Conservation (phyloP, 441 rosid genomes). For the Pelargonium citronellum region DNA sequence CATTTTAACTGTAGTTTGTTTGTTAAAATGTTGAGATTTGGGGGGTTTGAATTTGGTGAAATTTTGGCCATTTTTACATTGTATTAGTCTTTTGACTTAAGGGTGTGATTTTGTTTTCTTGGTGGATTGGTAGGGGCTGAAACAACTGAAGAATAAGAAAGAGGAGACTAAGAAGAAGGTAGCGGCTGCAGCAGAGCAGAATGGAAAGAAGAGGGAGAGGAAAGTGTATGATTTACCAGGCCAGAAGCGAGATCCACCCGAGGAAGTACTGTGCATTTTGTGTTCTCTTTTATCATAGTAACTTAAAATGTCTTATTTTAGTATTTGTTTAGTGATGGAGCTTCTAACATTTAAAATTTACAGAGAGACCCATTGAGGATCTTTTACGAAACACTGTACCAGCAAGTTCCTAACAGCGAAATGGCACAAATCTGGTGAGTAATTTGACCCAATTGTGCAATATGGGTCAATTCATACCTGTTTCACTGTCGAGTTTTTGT, state of each 20-base stretch:
- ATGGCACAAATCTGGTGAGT: slow-evolving; percentile 94
- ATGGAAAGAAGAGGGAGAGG: slow-evolving; percentile 58
- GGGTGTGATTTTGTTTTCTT: slow-evolving; percentile 4
- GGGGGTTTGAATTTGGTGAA: slow-evolving; percentile 1
- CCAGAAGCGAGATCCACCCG: slow-evolving; percentile 78
- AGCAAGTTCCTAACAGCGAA: slow-evolving; percentile 72
- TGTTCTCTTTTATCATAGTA: slow-evolving; percentile 9
- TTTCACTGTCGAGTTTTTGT: slow-evolving; percentile 1
- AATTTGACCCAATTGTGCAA: background rate
- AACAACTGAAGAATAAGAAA: slow-evolving; percentile 33
- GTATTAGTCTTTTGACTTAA: slow-evolving; percentile 1
- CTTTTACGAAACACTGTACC: slow-evolving; percentile 69
- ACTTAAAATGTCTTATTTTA: slow-evolving; percentile 3
- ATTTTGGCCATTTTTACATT: background rate
- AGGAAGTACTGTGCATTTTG: slow-evolving; percentile 40
- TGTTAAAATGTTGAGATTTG: background rate
- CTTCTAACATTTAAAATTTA: slow-evolving; percentile 23
- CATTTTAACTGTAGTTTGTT: background rate
- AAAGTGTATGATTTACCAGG: slow-evolving; percentile 81
- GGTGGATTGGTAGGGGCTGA: slow-evolving; percentile 15
- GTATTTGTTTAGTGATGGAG: slow-evolving; percentile 6
- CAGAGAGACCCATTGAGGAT: slow-evolving; percentile 94
- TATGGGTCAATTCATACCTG: background rate
- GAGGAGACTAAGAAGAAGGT: slow-evolving; percentile 37
- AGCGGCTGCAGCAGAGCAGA: slow-evolving; percentile 19